These are phyloP conservation scores for Candida albicans DNA, from an alignment of 1,139 yeast genomes.

Conservation along the genomic window DNA sequence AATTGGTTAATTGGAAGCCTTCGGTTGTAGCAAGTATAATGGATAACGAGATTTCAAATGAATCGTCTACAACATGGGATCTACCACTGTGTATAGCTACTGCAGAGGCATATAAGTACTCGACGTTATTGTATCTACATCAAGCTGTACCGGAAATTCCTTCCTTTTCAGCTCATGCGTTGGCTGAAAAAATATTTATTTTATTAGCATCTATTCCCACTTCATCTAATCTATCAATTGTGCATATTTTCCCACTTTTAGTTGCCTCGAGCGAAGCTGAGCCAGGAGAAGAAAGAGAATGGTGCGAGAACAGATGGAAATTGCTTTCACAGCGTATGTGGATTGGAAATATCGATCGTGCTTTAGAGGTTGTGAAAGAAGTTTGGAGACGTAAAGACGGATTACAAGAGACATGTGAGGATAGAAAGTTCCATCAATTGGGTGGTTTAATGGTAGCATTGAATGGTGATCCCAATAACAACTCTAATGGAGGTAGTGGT, in stretches of 20 bases:
- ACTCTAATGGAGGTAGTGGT: slow-evolving; percentile 3
- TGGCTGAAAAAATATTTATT: slow-evolving; percentile 61
- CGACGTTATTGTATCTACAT: slow-evolving; percentile 58
- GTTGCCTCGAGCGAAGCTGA: slow-evolving; percentile 66
- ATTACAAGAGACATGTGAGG: slow-evolving; percentile 21
- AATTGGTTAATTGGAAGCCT: slow-evolving; percentile 57
- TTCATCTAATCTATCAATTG: slow-evolving; percentile 53
- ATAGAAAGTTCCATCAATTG: slow-evolving; percentile 28
- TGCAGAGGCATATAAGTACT: slow-evolving; percentile 65
- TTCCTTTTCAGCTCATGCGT: slow-evolving; percentile 50
- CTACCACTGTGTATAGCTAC: slow-evolving; percentile 62
- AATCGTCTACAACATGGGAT: slow-evolving; percentile 42
- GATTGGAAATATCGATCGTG: slow-evolving; percentile 65
- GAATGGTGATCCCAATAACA: slow-evolving; percentile 24
- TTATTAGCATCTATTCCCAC: slow-evolving; percentile 63
- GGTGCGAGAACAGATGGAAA: slow-evolving; percentile 63
- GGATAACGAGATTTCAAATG: slow-evolving; percentile 19
- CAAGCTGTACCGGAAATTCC: slow-evolving; percentile 73
- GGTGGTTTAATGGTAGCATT: slow-evolving; percentile 47
- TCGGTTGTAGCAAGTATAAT: slow-evolving; percentile 37
- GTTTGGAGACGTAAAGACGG: slow-evolving; percentile 66
- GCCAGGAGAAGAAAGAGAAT: slow-evolving; percentile 57
- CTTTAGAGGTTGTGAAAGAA: slow-evolving; percentile 67
- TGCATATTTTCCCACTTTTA: slow-evolving; percentile 64
- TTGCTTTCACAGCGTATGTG: slow-evolving; percentile 54